phyloP scores from a whole-genome alignment of 495 filamentous ascomycete species.

The Xylaria nigripes region DNA sequence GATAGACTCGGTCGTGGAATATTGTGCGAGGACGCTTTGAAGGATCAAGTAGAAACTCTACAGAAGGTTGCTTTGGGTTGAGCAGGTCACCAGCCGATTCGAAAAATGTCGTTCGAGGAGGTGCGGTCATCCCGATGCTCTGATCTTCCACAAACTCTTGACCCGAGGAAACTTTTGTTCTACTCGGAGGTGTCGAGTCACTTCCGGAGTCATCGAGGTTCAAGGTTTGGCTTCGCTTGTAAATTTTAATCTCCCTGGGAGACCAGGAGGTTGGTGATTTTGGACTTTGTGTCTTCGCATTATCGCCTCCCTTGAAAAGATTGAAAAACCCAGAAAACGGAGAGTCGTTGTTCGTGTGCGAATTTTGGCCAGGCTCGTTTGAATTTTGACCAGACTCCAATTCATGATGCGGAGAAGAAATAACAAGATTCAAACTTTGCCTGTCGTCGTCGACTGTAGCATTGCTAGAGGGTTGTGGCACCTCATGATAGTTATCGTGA shows the following conservation, averaged over 20 bases:
- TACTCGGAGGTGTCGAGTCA: constrained; percentile 29
- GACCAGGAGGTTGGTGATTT: constrained; percentile 19
- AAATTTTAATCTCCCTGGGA: constrained; percentile 58
- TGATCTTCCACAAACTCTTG: constrained; percentile 35
- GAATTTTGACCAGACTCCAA: constrained; percentile 16
- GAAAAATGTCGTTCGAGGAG: constrained; percentile 89
- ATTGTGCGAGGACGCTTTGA: constrained; percentile 80
- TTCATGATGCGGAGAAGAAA: constrained; percentile 12
- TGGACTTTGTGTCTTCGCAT: constrained; percentile 24
- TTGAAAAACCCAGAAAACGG: constrained; percentile 56
- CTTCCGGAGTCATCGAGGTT: constrained; percentile 32
- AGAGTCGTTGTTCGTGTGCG: constrained; percentile 29
- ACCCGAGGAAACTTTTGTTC: constrained; percentile 35
- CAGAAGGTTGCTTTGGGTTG: constrained; percentile 76
- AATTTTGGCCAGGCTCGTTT: constrained; percentile 17
- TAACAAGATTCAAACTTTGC: constrained; percentile 33
- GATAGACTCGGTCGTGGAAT: constrained; percentile 94
- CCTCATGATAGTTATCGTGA: constrained; percentile 34
- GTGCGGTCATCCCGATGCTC: constrained; percentile 45
- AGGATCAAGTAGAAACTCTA: constrained; percentile 74
- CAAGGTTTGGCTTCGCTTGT: constrained; percentile 67
- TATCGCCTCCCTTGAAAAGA: constrained; percentile 45
- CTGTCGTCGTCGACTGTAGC: constrained; percentile 48
- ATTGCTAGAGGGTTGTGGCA: constrained; percentile 52
- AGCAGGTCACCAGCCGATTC: constrained; percentile 89